Base-by-base conservation (phyloP, 2,329 filamentous ascomycete species). In the Blastomyces silverae region DNA sequence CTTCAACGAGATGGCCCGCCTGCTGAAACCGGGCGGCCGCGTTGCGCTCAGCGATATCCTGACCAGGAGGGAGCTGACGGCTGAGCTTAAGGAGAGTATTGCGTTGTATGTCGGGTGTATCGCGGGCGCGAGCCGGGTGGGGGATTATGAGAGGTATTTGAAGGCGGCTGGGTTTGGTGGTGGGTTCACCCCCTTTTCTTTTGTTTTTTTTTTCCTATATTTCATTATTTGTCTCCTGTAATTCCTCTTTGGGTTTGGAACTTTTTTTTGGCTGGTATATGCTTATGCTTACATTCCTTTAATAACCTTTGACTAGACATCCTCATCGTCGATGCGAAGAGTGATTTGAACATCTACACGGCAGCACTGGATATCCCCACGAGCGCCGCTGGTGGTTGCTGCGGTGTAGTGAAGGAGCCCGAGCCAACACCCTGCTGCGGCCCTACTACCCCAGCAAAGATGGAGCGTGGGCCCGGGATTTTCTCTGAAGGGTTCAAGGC, bases 1-100 rank as follows among this genome's bases (percentile, higher is more conserved):
- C 0, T 88, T 88, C 66, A 69, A 73, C 0, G 85, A 88, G 71
- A 86, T 87, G 69, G 78, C 78, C 64, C 80, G 86, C 0, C 67
- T 88, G 0, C 76, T 88, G 1, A 85, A 82, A 67, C 79, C 82
- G 0, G 82, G 83, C 3, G 86, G 86, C 0, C 75, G 85, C 7
- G 74, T 88, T 11, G 85, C 85, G 0, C 74, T 89, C 46, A 83
- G 80, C 1, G 86, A 89, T 69, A 86, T 88, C 13, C 74, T 88
- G 0, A 79, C 83, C 1, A 79, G 76, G 64, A 81, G 81, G 70
- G 69, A 74, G 10, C 73, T 87, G 0, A 75, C 84, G 0, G 70
- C 80, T 8, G 70, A 79, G n/a, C 70, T 88, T n/a, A 78, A 74
- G 59, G 73, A 75, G 1, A 77, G 81, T 67, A 75, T 85, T 31